Evolutionary conservation across 2,329 filamentous ascomycete genomes (phyloP), one percentile per base, ranked within the genome.

Genomic region (Alternaria sp.): DNA sequence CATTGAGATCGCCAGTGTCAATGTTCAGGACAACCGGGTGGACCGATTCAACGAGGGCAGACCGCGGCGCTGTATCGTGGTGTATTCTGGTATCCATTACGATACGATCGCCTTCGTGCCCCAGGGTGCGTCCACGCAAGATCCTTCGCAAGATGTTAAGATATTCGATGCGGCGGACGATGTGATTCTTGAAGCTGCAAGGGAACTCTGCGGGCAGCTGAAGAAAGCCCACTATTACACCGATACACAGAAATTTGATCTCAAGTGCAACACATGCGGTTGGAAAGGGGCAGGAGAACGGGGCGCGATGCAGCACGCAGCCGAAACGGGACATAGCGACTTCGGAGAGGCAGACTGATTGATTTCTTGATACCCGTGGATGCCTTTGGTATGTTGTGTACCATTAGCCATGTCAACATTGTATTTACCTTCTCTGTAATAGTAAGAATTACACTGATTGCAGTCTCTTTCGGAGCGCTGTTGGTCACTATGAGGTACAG

Each of bases 61-160:
- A 57, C 79, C 83, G 32, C 87, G 86, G 44, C 86, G 93, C 7
- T 94, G 92, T 73, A 89, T 97, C 25, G 83, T 97, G 23, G 90
- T 97, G 0, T 97, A 97, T 80, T 95, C 91, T 0, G 93, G 93
- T 3, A 96, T 97, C 54, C 94, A 97, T 78, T 97, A 97, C 81
- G 95, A 97, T 79, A 90, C 92, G 7, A 90, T 97, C 63, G 93
- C 92, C 1, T 88, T 97, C 68, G 90, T 89, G 6, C 78, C 78
- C 0, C 17, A 88, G 86, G 43, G 89, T 84, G 21, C 86, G 85
- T 66, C 85, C 81, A 68, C 88, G 50, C 82, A 88, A 11, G 87
- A 90, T 8, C 88, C 92, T 0, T 91, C 96, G 25, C 87, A 90
- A 67, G 95, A 98, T 75, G 87, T 90, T n/a, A 90, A 91, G 70